These are phyloP conservation scores for Eudorina sp. DNA, from an alignment of 139 green algal species.

Conservation along the genomic window DNA sequence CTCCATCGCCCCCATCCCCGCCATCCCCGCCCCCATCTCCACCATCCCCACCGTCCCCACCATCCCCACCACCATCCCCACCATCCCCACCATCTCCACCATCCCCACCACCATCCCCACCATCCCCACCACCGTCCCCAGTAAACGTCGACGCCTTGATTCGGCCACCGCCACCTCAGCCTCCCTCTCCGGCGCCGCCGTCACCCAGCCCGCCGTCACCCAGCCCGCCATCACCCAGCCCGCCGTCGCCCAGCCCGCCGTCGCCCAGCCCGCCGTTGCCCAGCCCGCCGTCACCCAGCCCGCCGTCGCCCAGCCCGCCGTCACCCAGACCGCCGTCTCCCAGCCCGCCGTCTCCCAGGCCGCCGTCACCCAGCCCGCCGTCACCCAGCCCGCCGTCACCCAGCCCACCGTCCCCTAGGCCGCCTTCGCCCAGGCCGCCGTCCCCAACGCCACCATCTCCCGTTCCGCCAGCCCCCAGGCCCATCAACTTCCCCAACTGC, in stretches of 20 bases:
- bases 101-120: too few species aligned
- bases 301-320: background rate
- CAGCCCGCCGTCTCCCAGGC: background rate
- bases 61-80: too few species aligned
- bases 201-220: too few species aligned
- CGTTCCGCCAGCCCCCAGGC: background rate
- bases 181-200: too few species aligned
- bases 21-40: too few species aligned
- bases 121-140: too few species aligned
- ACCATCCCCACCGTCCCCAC: too few species aligned
- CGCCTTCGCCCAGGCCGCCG: background rate
- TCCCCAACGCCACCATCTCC: background rate
- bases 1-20: too few species aligned
- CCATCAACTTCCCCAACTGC: constrained; percentile 4
- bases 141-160: too few species aligned
- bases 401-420: background rate
- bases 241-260: background rate
- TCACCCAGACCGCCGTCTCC: background rate
- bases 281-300: background rate
- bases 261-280: background rate
- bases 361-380: background rate
- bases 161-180: too few species aligned
- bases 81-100: too few species aligned
- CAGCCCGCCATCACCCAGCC: background rate
- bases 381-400: background rate